Evolutionary conservation across 257 asterid genomes (phyloP).

Genomic region (Dorcoceras hygrometricum): DNA sequence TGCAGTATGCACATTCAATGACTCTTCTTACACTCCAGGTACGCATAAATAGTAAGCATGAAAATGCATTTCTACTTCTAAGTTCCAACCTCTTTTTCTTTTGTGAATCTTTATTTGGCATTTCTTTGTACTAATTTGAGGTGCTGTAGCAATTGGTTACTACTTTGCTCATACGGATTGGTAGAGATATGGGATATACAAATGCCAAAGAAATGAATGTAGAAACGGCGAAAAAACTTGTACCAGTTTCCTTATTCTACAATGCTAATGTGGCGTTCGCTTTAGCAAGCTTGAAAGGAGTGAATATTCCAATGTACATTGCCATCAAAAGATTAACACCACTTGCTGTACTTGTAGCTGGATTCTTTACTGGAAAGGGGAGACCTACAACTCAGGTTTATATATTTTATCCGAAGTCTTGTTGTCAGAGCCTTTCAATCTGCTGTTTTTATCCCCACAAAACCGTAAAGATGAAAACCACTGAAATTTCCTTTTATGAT

Average conservation of each 20-base stretch:
- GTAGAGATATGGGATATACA: conserved; percentile 76
- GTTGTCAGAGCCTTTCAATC: neutral
- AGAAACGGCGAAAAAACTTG: conserved; percentile 74
- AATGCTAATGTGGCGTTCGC: conserved; percentile 98
- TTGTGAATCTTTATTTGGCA: conserved; percentile 33
- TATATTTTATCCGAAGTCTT: neutral
- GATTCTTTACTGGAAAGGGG: conserved; percentile 82
- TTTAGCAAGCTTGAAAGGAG: conserved; percentile 95
- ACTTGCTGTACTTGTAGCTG: conserved; percentile 89
- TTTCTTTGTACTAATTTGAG: conserved; percentile 31
- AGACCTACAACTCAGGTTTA: conserved; percentile 86
- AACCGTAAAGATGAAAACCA: too few relatives aligned
- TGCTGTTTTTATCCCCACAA: neutral
- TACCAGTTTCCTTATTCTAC: conserved; percentile 87
- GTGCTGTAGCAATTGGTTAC: conserved; percentile 82
- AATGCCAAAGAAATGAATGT: conserved; percentile 61
- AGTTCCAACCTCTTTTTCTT: neutral
- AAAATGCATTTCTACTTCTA: neutral
- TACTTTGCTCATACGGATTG: conserved; percentile 72
- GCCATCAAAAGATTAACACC: conserved; percentile 99
- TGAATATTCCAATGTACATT: conserved; percentile 97
- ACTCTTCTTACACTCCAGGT: conserved; percentile 92
- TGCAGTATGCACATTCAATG: conserved; percentile 86
- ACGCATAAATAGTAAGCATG: conserved; percentile 12
- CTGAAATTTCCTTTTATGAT: neutral